Percentiles rank a stretch among this genome's conserved stretches.
Evolutionary conservation across 1,284 basidiomycete genomes (phyloP).

Genomic region (Meira miltonrushii): DNA sequence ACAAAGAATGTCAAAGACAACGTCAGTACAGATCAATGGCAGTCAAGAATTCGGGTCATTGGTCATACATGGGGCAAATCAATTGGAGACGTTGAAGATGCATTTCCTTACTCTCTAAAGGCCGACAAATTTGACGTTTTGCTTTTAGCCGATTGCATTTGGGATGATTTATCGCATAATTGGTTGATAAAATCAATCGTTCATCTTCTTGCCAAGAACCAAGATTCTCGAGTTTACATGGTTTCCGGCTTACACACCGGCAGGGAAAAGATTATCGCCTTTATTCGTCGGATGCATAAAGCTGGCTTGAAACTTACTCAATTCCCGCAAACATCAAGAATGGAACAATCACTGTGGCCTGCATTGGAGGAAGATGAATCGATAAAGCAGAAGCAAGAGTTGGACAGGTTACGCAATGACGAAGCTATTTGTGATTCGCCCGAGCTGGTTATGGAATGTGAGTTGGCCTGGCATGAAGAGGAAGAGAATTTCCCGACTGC

Average conservation of each 20-base stretch:
- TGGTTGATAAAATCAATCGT: constrained; percentile 37
- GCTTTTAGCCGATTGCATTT: constrained; percentile 49
- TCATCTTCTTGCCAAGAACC: constrained; percentile 17
- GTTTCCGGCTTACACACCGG: constrained; percentile 49
- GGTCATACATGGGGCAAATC: constrained; percentile 45
- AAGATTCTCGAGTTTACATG: constrained; percentile 32
- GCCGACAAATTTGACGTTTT: constrained; percentile 23
- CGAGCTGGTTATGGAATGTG: background rate
- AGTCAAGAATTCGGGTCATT: constrained; percentile 17
- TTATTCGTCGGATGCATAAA: constrained; percentile 30
- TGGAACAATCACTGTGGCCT: background rate
- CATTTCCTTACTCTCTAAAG: constrained; percentile 17
- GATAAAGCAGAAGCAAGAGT: background rate
- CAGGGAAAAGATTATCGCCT: constrained; percentile 34
- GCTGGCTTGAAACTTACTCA: constrained; percentile 29
- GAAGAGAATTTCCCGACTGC: background rate
- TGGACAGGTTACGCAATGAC: background rate
- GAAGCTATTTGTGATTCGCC: background rate
- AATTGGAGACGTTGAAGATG: constrained; percentile 39
- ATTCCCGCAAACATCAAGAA: constrained; percentile 10
- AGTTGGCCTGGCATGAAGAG: background rate
- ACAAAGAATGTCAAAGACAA: constrained; percentile 27
- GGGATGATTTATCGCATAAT: constrained; percentile 46
- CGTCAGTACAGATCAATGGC: background rate
- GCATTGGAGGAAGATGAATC: background rate